Evolutionary conservation across 108 stramenopile genomes (phyloP).

Genomic region (Aurantiochytrium sp.): DNA sequence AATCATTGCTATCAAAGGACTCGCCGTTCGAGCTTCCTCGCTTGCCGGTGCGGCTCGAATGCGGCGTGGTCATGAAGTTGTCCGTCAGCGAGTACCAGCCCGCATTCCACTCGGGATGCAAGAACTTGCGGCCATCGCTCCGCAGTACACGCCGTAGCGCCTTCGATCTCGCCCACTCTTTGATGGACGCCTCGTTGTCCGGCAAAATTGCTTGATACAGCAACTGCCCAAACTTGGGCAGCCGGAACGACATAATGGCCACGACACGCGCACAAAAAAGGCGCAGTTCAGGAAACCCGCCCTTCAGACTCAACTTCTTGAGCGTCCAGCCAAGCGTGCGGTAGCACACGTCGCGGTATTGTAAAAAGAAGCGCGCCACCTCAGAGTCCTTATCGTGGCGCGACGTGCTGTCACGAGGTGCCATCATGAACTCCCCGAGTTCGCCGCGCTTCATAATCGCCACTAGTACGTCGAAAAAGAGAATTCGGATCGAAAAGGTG

Average conservation of each 20-base stretch:
- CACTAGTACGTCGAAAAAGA: not conserved
- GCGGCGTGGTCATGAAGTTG: not conserved
- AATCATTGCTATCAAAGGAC: not conserved
- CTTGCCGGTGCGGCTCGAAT: not conserved
- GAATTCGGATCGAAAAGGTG: not conserved
- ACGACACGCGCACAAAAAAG: not conserved
- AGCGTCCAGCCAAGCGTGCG: not conserved
- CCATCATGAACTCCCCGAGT: not conserved
- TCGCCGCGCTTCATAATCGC: slow-evolving; percentile 8
- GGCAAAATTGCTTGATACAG: not conserved
- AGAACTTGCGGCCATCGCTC: not conserved
- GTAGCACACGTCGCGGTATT: slow-evolving; percentile 6
- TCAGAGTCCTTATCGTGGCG: not conserved
- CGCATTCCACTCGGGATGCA: not conserved
- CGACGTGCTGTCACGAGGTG: not conserved
- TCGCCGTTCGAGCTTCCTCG: not conserved
- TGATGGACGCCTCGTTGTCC: slow-evolving; percentile 10
- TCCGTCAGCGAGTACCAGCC: not conserved
- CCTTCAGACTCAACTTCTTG: not conserved
- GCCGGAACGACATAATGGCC: not conserved
- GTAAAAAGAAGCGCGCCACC: not conserved
- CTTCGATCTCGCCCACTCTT: slow-evolving; percentile 1
- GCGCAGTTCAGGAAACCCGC: not conserved
- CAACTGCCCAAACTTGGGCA: not conserved
- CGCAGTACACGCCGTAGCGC: not conserved